These are phyloP conservation scores for Dysphania ambrosioides DNA, from an alignment of 148 eudicot species.

Conservation along the genomic window DNA sequence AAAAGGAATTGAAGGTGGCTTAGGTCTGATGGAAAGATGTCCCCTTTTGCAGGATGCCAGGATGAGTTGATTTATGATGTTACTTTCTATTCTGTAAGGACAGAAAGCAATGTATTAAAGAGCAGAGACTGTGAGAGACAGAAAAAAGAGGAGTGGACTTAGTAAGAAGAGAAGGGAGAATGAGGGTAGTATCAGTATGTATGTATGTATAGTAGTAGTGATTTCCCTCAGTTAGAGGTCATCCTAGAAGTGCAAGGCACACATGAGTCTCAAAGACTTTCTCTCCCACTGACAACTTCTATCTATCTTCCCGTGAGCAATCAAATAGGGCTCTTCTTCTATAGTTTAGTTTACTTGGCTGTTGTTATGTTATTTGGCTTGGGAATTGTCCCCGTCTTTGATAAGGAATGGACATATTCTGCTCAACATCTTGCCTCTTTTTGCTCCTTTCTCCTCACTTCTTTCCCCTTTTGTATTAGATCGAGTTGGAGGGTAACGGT, in stretches of 20 bases:
- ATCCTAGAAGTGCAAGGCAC: constrained; percentile 21
- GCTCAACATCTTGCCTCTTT: neutral
- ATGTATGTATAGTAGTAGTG: neutral
- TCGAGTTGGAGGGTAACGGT: neutral
- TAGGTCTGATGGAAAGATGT: too few species aligned
- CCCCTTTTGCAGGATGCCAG: neutral
- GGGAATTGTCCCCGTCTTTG: constrained; percentile 19
- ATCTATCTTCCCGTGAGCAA: constrained; percentile 22
- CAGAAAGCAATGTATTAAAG: constrained; percentile 18
- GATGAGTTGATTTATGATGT: neutral
- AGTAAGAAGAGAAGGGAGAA: neutral
- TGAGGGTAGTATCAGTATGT: neutral
- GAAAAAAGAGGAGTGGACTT: neutral
- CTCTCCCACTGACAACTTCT: neutral
- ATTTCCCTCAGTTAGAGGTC: constrained; percentile 19
- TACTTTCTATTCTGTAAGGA: constrained; percentile 7
- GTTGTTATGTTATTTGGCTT: constrained; percentile 13
- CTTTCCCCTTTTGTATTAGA: neutral
- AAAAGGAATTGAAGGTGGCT: too few species aligned
- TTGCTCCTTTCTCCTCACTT: neutral
- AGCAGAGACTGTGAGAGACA: neutral
- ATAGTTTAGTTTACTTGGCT: constrained; percentile 11
- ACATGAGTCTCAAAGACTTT: constrained; percentile 12
- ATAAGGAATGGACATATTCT: neutral
- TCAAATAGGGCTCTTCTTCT: neutral